phyloP scores from a whole-genome alignment of 352 stramenopile species.

The Pythium plurisporium region DNA sequence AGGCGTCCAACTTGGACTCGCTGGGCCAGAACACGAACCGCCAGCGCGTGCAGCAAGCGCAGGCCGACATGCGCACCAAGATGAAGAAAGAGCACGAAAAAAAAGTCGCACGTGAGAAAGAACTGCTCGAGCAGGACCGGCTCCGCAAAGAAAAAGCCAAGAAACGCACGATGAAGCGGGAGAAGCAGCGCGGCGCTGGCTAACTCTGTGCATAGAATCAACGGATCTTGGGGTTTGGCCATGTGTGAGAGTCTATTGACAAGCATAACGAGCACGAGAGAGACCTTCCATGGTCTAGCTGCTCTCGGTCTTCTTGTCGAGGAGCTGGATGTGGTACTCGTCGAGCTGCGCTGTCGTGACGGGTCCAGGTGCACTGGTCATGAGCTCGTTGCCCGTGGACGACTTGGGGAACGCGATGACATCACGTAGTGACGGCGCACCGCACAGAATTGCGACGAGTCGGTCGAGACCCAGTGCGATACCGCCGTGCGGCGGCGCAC shows the following conservation, averaged over 20 bases:
- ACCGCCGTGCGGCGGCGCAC: constrained; percentile 76
- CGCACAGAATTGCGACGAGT: constrained; percentile 78
- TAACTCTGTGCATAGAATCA: too few species aligned
- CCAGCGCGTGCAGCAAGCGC: constrained; percentile 43
- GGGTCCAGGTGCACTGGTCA: constrained; percentile 72
- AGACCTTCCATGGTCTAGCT: not conserved
- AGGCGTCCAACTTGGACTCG: constrained; percentile 24
- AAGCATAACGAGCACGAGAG: too few species aligned
- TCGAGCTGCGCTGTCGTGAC: constrained; percentile 63
- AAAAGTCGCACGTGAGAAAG: constrained; percentile 66
- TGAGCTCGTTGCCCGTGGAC: constrained; percentile 81
- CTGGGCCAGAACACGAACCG: constrained; percentile 50
- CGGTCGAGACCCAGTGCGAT: constrained; percentile 86
- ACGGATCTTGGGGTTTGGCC: too few species aligned
- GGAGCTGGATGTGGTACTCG: constrained; percentile 75
- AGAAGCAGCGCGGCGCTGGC: constrained; percentile 65
- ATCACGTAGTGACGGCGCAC: constrained; percentile 71
- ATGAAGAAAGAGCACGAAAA: constrained; percentile 74
- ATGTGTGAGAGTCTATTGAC: too few species aligned
- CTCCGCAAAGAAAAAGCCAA: constrained; percentile 72
- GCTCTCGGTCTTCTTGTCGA: constrained; percentile 16
- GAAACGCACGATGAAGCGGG: constrained; percentile 59
- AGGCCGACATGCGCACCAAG: constrained; percentile 51
- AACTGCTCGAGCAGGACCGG: constrained; percentile 64
- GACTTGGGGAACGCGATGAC: constrained; percentile 92